These are phyloP conservation scores for Myriosclerotinia scirpicola DNA, from an alignment of 2,329 filamentous ascomycete genomes.

Conservation along the genomic window DNA sequence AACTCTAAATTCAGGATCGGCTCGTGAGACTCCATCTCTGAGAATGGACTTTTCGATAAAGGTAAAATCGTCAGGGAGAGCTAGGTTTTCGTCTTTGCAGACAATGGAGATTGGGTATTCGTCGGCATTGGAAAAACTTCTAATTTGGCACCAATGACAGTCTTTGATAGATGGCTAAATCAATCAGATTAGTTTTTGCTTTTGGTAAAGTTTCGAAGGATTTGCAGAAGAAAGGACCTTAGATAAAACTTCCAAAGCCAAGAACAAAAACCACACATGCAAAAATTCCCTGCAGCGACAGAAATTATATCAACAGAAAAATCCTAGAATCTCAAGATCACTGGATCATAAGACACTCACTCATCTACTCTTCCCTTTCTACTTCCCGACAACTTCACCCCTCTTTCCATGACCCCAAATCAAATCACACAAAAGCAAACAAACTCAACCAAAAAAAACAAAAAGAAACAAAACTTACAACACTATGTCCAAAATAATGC, in stretches of 20 bases:
- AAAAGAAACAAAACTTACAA: not conserved
- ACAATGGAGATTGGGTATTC: conserved; percentile 59
- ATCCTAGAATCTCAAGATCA: not conserved
- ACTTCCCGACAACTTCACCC: not conserved
- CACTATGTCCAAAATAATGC: conserved; percentile 12
- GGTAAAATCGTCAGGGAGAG: conserved; percentile 61
- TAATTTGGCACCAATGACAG: conserved; percentile 52
- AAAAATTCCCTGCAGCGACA: not conserved
- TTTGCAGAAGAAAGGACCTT: not conserved
- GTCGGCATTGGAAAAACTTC: conserved; percentile 51
- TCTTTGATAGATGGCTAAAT: conserved; percentile 16
- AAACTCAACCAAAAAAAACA: not conserved
- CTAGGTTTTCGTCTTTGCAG: conserved; percentile 59
- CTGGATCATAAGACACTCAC: not conserved
- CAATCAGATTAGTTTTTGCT: conserved; percentile 5
- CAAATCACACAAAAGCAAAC: not conserved
- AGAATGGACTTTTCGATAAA: conserved; percentile 67
- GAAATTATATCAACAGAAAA: not conserved
- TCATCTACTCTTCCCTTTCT: not conserved
- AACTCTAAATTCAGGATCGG: conserved; percentile 60
- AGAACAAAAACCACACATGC: not conserved
- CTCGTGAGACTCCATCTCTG: conserved; percentile 57
- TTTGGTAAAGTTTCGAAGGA: not conserved
- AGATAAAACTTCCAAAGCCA: too few species aligned
- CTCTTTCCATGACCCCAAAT: too few species aligned